Percentiles rank a stretch among this genome's conserved stretches.
These are phyloP conservation scores for Syzygium syzygioides DNA, from an alignment of 441 rosid genomes.

Conservation along the genomic window DNA sequence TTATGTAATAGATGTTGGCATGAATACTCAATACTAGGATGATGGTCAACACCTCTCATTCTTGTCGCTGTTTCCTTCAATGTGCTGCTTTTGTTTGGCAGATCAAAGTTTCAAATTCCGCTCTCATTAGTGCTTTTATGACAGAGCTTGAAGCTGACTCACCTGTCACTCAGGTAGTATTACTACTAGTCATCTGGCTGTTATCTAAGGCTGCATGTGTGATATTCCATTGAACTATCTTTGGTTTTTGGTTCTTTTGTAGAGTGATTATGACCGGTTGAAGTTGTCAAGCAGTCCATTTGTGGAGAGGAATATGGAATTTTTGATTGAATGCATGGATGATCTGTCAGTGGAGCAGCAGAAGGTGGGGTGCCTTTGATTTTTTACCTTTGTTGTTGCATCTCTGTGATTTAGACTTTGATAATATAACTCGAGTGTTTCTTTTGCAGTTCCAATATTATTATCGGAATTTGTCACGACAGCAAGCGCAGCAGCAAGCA, in stretches of 20 bases:
- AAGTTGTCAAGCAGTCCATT: slow-evolving; percentile 75
- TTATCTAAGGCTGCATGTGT: background rate
- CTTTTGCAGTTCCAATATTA: slow-evolving; percentile 73
- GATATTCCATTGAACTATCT: background rate
- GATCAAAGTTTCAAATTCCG: slow-evolving; percentile 97
- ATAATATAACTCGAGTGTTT: background rate
- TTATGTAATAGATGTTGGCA: background rate
- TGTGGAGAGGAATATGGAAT: slow-evolving; percentile 86
- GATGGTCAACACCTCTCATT: background rate
- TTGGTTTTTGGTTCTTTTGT: background rate
- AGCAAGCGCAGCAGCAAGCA: slow-evolving; percentile 94
- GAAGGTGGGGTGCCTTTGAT: slow-evolving; percentile 43
- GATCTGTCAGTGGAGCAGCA: slow-evolving; percentile 85
- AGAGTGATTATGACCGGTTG: slow-evolving; percentile 92
- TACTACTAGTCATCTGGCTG: background rate
- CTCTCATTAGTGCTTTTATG: slow-evolving; percentile 95
- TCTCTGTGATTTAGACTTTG: background rate
- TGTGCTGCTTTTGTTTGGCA: slow-evolving; percentile 24
- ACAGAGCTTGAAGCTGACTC: slow-evolving; percentile 83
- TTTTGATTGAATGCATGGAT: slow-evolving; percentile 95
- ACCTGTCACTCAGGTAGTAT: slow-evolving; percentile 74
- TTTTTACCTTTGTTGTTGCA: slow-evolving; percentile 1
- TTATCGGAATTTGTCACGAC: slow-evolving; percentile 79
- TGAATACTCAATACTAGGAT: background rate
- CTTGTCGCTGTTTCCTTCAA: background rate